Base-by-base conservation (phyloP, 2,329 filamentous ascomycete genomes). In the Parafenestella ontariensis region DNA sequence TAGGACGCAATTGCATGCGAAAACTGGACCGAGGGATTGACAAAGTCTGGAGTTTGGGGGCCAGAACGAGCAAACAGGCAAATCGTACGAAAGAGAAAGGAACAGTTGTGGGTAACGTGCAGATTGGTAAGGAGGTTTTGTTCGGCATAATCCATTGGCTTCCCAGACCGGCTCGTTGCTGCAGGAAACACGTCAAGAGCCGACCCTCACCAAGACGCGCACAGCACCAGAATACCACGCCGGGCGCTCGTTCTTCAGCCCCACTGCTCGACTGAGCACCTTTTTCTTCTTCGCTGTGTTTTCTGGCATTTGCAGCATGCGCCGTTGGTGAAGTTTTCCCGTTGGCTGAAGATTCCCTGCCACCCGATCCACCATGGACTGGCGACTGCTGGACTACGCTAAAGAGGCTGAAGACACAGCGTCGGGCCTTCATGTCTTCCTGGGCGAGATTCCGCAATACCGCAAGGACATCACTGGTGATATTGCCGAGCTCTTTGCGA, bases 401-500 rank as follows among this genome's bases (percentile, higher is more conserved):
- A 75, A 78, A 63, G 77, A 78, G 51, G 81, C 82, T 56, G 81
- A 85, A 66, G 81, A 85, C 44, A 78, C 82, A 59, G 82, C 82
- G 46, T 76, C 78, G 46, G 80, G 78, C 52, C 78, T 87, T 56
- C 75, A 76, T 56, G 65, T 73, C 37, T 84, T 86, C 68, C 73
- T 82, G 46, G 75, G 76, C 51, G 77, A 79, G 59, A 78, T 86
- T 44, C 79, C 82, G 7, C 77, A 83, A 47, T 73, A 81, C 62
- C 76, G 79, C 29, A 78, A 80, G 28, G 80, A 83, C 39, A 82
- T 87, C 61, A 83, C 82, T 21, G 76, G 76, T 28, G 70, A 83
- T 24, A 82, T 87, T 47, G 78, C 81, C 49, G 78, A 84, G 55
- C 77, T 87, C 21, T 85, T 83, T 65, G 77, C 78, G 46, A 81